Evolutionary conservation across 768 basidiomycete genomes (phyloP), one percentile per base, ranked within the genome.

Genomic region (Leccinum fibrillosum): DNA sequence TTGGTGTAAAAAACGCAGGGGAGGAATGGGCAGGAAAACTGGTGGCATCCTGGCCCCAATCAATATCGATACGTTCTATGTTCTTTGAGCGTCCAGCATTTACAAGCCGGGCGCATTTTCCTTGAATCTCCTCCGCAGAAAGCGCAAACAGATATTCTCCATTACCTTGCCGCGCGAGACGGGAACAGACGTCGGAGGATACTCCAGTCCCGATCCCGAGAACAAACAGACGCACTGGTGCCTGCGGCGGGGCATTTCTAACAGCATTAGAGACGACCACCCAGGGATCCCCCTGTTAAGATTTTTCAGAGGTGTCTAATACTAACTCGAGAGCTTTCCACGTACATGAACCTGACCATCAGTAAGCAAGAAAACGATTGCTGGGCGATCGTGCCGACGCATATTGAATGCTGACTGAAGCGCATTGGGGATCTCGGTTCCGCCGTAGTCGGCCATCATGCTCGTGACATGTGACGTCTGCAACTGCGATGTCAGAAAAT

Each of bases 291-390:
- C 0, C 0, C 73, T 68, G 28, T 25, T 32, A 35, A 9, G 0
- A 2, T 25, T 2, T 26, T 32, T 53, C 7, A 53, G 58, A 54
- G 26, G 13, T 1, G 26, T 28, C 26, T 28, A 0, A 21, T 4
- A 39, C 5, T 12, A 10, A n/a, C 23, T 52, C 23, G 21, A 28
- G 35, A 13, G 4, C 4, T 9, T 37, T n/a, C 5, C 0, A 54
- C 64, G 4, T 34, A 69, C 59, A 47, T 73, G 1, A 26, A 83
- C 77, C 52, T 78, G 68, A 17, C 86, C 86, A 56, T 86, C 86
- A 2, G 86, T 88, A 30, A 88, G 70, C 13, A 86, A 66, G 59
- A 87, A 85, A 8, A 85, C 66, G 8, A 72, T 77, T 1, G 82
- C 81, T 1, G 84, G 75, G 1, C 76, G 73, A 28, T 65, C 59